Evolutionary conservation across 73 alveolate species (phyloP).

Genomic region (Paramecium sonneborni): DNA sequence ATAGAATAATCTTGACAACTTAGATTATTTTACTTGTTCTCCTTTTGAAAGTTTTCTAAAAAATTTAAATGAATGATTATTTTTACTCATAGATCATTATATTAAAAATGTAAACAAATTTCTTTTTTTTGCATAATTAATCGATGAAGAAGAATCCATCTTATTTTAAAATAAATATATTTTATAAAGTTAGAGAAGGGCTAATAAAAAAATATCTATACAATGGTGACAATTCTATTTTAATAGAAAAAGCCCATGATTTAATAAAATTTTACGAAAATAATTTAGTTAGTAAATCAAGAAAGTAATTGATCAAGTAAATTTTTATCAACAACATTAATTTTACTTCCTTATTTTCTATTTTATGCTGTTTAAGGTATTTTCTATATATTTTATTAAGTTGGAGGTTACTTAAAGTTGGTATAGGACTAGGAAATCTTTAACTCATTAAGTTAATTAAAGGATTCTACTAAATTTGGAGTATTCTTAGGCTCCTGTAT

Average conservation of each 20-base stretch:
- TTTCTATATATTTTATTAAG: background rate
- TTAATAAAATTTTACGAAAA: background rate
- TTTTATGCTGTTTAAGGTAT: background rate
- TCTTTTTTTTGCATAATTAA: background rate
- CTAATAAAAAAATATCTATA: too few species aligned
- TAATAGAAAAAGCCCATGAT: background rate
- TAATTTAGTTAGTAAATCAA: background rate
- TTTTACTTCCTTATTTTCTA: conserved; percentile 25
- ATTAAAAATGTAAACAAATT: background rate
- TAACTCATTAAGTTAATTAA: background rate
- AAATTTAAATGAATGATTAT: background rate
- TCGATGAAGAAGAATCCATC: background rate
- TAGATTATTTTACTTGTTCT: background rate
- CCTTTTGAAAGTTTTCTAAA: background rate
- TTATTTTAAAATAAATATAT: background rate
- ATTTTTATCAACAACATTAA: conserved; percentile 6
- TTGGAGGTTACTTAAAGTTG: background rate
- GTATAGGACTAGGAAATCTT: background rate
- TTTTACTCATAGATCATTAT: background rate
- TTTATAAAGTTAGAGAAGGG: too few species aligned
- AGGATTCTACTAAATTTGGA: background rate
- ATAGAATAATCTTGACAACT: background rate
- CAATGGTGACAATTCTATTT: background rate
- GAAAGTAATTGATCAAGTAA: conserved; percentile 36
- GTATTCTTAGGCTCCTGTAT: background rate